These are phyloP conservation scores for Penicillium turbatum DNA, from an alignment of 495 filamentous ascomycete species.

Conservation along the genomic window DNA sequence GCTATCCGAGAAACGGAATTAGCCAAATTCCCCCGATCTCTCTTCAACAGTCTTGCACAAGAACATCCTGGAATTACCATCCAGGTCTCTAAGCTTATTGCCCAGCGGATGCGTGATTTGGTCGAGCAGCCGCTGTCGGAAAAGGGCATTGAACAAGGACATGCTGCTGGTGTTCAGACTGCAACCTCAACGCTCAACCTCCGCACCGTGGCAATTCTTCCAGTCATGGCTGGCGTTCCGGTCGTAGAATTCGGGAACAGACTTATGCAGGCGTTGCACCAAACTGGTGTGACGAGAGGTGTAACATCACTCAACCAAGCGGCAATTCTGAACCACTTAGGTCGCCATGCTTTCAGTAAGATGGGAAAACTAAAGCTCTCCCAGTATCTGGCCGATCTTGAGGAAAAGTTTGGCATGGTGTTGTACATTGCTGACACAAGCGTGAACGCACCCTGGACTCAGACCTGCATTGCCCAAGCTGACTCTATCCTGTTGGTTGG, in stretches of 20 bases:
- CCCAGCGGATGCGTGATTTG: constrained; percentile 84
- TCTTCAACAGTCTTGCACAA: constrained; percentile 95
- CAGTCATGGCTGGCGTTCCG: constrained; percentile 85
- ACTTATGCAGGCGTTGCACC: constrained; percentile 78
- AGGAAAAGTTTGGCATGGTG: constrained; percentile 95
- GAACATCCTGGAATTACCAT: constrained; percentile 98
- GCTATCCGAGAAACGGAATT: constrained; percentile 96
- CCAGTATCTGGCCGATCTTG: constrained; percentile 92
- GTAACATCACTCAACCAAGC: constrained; percentile 91
- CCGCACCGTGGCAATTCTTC: constrained; percentile 85
- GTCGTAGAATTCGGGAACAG: constrained; percentile 92
- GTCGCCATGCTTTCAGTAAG: constrained; percentile 89
- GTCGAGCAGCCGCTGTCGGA: constrained; percentile 76
- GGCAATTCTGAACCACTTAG: constrained; percentile 89
- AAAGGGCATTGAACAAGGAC: constrained; percentile 55
- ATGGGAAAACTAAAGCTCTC: constrained; percentile 97
- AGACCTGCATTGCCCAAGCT: constrained; percentile 94
- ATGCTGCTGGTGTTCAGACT: constrained; percentile 58
- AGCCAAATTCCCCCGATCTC: constrained; percentile 89
- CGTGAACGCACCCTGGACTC: constrained; percentile 95
- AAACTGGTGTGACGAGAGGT: constrained; percentile 83
- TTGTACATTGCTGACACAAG: constrained; percentile 97
- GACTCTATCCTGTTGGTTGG: constrained; percentile 93
- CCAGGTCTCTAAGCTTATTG: constrained; percentile 98
- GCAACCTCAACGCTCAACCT: constrained; percentile 86